Evolutionary conservation across 179 eudicot genomes (phyloP).

Genomic region (Silene noctiflora): DNA sequence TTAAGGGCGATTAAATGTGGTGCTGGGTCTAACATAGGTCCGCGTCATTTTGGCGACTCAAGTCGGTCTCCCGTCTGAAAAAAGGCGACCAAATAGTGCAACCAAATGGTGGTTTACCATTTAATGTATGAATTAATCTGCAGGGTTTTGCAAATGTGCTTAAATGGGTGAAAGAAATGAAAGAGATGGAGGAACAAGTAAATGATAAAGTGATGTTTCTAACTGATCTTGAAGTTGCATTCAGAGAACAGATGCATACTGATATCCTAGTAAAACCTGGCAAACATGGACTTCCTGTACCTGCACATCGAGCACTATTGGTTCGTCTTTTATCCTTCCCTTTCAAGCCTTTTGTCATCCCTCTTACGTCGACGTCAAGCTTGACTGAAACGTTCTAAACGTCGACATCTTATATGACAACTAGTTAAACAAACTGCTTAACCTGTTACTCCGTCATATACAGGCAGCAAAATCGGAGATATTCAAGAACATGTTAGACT

Average conservation of each 20-base stretch:
- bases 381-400: no score
- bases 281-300: conserved; percentile 55
- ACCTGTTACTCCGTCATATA: neutral
- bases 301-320: conserved; percentile 81
- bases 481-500: conserved; percentile 78
- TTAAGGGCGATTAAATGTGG: no score
- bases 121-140: neutral
- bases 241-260: conserved; percentile 61
- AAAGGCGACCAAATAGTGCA: no score
- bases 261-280: conserved; percentile 80
- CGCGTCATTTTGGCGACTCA: no score
- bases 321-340: conserved; percentile 30
- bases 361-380: no score
- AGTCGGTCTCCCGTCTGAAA: no score
- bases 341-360: no score
- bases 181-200: conserved; percentile 48
- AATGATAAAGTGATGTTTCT: conserved; percentile 57
- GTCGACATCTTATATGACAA: no score
- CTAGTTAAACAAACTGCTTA: no score
- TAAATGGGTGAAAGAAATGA: conserved; percentile 74
- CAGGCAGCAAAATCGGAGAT: conserved; percentile 81
- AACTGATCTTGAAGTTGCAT: conserved; percentile 50
- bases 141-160: conserved; percentile 62
- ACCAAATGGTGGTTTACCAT: neutral
- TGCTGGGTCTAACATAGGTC: no score